Conservation (phyloP, 192 early-diverging fungal genomes). For the Backusella parvicylindrica region DNA sequence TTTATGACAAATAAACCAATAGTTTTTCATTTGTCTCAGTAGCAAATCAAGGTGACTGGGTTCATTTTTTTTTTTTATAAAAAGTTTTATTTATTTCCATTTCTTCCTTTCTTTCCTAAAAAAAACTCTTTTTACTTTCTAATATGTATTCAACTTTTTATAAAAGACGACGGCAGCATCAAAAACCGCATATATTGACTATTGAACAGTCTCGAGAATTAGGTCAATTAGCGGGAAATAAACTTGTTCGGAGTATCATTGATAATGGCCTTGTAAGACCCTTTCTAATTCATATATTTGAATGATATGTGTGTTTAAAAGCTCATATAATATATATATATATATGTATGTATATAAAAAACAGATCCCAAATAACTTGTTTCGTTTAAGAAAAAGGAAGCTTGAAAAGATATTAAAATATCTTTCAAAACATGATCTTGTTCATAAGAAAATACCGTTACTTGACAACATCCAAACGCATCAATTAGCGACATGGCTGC, state of each 20-base stretch:
- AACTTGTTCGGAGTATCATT: neutral
- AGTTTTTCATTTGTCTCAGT: conserved; percentile 5
- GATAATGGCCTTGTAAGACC: conserved; percentile 7
- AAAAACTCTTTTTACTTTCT: neutral
- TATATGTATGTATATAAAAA: neutral
- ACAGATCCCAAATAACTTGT: conserved; percentile 6
- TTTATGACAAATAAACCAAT: neutral
- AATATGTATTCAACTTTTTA: conserved; percentile 9
- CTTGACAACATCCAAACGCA: neutral
- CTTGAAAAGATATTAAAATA: conserved; percentile 5
- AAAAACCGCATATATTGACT: conserved; percentile 10
- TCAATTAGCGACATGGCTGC: neutral
- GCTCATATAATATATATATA: neutral
- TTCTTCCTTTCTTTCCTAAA: neutral
- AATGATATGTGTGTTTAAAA: neutral
- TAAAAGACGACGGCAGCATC: neutral
- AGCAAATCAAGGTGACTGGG: neutral
- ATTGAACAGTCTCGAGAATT: conserved; percentile 11
- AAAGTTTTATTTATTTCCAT: neutral
- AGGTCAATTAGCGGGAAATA: conserved; percentile 8
- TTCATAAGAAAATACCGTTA: conserved; percentile 8
- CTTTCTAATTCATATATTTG: neutral
- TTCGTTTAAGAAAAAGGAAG: conserved; percentile 8
- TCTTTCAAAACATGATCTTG: neutral
- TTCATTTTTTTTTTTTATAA: neutral